phyloP scores from a whole-genome alignment of 2,329 filamentous ascomycete species.

The Diaporthe vaccinii region DNA sequence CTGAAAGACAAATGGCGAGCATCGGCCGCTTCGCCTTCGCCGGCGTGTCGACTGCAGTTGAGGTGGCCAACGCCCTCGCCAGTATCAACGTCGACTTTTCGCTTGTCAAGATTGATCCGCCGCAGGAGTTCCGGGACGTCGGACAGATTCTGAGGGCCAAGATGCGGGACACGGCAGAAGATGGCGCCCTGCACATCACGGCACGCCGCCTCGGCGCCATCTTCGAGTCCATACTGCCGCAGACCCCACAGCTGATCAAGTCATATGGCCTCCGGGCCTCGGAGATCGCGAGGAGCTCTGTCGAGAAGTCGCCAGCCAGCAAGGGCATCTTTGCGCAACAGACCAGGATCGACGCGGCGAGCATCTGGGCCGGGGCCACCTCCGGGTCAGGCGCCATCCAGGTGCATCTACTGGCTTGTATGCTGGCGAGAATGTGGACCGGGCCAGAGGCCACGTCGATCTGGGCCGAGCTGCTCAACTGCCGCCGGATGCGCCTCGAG shows the following conservation, averaged over 20 bases:
- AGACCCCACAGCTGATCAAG: conserved; percentile 49
- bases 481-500: conserved; percentile 22
- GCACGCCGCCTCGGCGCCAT: conserved; percentile 56
- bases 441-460: conserved; percentile 47
- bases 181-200: conserved; percentile 52
- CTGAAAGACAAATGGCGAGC: background rate
- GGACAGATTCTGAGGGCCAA: conserved; percentile 48
- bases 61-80: conserved; percentile 10
- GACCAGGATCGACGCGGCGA: conserved; percentile 47
- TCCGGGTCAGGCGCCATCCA: conserved; percentile 48
- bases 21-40: background rate
- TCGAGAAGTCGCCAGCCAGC: conserved; percentile 21
- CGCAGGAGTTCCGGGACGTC: conserved; percentile 44
- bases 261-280: conserved; percentile 53
- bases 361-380: conserved; percentile 39
- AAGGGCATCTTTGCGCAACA: conserved; percentile 45
- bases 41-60: background rate
- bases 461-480: conserved; percentile 50
- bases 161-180: conserved; percentile 51
- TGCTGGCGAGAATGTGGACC: conserved; percentile 48
- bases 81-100: conserved; percentile 59
- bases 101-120: conserved; percentile 56
- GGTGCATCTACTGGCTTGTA: conserved; percentile 52
- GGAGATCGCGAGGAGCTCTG: conserved; percentile 46
- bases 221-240: conserved; percentile 52